A percentile compares a stretch with the other conserved stretches of the same genome.
These are phyloP conservation scores for Pseudogymnoascus sp. DNA, from an alignment of 2,329 filamentous ascomycete genomes.

Conservation along the genomic window DNA sequence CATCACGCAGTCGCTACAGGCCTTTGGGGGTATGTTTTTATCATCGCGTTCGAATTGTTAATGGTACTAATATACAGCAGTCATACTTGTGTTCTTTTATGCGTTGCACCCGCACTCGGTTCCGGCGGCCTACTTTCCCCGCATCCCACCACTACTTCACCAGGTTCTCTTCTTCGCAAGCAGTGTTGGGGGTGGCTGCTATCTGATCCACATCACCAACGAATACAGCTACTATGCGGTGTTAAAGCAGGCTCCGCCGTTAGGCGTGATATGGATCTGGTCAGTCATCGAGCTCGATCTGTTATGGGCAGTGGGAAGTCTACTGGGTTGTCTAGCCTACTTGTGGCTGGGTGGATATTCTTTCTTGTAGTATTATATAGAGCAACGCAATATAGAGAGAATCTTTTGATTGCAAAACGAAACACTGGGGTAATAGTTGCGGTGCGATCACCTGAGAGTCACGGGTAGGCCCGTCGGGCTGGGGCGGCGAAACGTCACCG, in stretches of 20 bases:
- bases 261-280: conserved; percentile 92
- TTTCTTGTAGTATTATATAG: conserved; percentile 17
- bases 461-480: not conserved
- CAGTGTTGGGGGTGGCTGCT: conserved; percentile 61
- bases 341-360: conserved; percentile 23
- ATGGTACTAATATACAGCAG: conserved; percentile 26
- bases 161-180: conserved; percentile 57
- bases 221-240: conserved; percentile 73
- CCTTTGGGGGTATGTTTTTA: conserved; percentile 42
- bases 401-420: not conserved
- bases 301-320: conserved; percentile 51
- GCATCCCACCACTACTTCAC: conserved; percentile 42
- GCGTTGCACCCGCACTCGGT: conserved; percentile 31
- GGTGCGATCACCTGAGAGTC: not conserved
- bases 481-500: not conserved
- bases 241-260: conserved; percentile 84
- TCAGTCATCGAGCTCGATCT: conserved; percentile 80
- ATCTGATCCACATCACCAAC: conserved; percentile 77
- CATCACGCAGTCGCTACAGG: conserved; percentile 42
- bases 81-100: conserved; percentile 28
- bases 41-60: conserved; percentile 5
- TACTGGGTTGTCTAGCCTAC: conserved; percentile 29
- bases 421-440: not conserved
- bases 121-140: conserved; percentile 43
- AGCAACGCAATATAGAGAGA: not conserved